Evolutionary conservation across 2,329 filamentous ascomycete genomes (phyloP).

Genomic region (Ploettnerulaceae sp.): DNA sequence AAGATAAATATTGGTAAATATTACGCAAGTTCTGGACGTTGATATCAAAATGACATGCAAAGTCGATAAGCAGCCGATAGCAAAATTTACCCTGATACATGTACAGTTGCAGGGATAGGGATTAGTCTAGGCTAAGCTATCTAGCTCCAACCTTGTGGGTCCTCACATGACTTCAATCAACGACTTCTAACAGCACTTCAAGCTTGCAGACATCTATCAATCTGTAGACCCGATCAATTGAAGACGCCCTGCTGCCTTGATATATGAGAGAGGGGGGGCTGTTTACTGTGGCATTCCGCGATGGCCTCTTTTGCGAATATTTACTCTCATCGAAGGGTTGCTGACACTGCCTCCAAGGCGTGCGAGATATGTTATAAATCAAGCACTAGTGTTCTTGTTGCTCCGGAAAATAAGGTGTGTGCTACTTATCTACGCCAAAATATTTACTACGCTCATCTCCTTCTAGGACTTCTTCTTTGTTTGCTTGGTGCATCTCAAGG

Average conservation of each 20-base stretch:
- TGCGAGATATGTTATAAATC: conserved; percentile 93
- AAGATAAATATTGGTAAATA: background rate
- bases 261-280: too few relatives aligned
- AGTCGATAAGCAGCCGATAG: background rate
- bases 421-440: background rate
- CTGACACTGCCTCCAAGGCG: conserved; percentile 73
- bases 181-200: conserved; percentile 5
- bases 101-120: background rate
- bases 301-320: conserved; percentile 61
- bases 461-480: conserved; percentile 84
- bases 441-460: background rate
- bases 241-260: too few relatives aligned
- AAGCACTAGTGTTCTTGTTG: conserved; percentile 80
- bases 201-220: background rate
- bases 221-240: too few relatives aligned
- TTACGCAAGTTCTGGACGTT: background rate
- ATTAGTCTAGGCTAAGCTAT: background rate
- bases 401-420: conserved; percentile 76
- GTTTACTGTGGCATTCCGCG: background rate
- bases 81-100: background rate
- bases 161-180: conserved; percentile 7
- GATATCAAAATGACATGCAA: background rate
- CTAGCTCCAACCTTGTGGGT: conserved; percentile 1
- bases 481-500: conserved; percentile 77
- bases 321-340: conserved; percentile 82